Conservation (phyloP, 1,284 basidiomycete genomes). For the Prillingera fragicola region DNA sequence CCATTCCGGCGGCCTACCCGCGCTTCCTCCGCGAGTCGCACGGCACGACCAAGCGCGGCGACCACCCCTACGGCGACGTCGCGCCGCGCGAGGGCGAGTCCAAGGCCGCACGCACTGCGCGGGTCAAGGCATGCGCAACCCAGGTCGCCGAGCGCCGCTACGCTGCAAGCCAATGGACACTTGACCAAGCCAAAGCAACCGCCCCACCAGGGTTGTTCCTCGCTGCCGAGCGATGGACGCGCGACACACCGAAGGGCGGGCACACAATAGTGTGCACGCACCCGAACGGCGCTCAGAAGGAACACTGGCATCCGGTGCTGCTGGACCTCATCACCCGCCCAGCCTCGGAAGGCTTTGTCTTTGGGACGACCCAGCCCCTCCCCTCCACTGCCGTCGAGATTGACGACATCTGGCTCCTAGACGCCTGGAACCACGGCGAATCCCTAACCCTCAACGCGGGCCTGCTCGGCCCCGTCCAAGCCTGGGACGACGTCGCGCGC, state of each 20-base stretch:
- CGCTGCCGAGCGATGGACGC: slow-evolving; percentile 19
- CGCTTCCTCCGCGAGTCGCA: background rate
- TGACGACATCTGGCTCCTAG: slow-evolving; percentile 76
- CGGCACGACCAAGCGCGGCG: no score
- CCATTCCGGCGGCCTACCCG: background rate
- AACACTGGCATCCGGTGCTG: slow-evolving; percentile 63
- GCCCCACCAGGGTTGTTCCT: slow-evolving; percentile 45
- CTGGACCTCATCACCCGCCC: slow-evolving; percentile 45
- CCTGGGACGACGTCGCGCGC: slow-evolving; percentile 47
- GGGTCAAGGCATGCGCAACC: slow-evolving; percentile 21
- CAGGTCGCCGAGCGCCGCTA: slow-evolving; percentile 7
- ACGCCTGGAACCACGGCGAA: slow-evolving; percentile 71
- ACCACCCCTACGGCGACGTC: background rate
- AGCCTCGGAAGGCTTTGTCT: background rate
- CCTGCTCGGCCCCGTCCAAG: slow-evolving; percentile 47
- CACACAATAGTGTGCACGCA: slow-evolving; percentile 68
- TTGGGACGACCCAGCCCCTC: slow-evolving; percentile 1
- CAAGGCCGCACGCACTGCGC: slow-evolving; percentile 30
- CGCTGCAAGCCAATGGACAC: slow-evolving; percentile 9
- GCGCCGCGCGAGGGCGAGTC: slow-evolving; percentile 8
- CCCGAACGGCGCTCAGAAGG: slow-evolving; percentile 77
- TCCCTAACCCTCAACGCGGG: slow-evolving; percentile 61
- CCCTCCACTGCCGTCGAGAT: slow-evolving; percentile 36
- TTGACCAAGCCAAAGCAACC: slow-evolving; percentile 15
- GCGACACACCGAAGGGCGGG: slow-evolving; percentile 14